Percentiles rank a stretch among this genome's conserved stretches.
Conservation (phyloP, 2,329 filamentous ascomycete species). For the Cordyceps pruinosa region DNA sequence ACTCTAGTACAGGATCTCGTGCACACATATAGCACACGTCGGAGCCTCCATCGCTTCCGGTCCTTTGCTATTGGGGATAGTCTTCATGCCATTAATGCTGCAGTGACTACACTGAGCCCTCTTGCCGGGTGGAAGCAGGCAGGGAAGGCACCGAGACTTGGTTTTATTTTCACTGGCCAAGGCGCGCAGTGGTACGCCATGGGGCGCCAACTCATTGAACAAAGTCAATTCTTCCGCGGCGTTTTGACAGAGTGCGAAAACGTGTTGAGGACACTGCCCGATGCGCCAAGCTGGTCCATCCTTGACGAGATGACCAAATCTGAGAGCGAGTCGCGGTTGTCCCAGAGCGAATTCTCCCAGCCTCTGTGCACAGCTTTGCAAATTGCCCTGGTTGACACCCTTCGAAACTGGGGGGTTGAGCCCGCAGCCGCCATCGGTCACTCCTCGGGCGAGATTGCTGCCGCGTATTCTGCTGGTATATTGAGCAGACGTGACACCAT, state of each 20-base stretch:
- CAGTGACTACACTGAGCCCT: slow-evolving; percentile 13
- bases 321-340: slow-evolving; percentile 9
- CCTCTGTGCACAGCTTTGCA: slow-evolving; percentile 26
- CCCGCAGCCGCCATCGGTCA: slow-evolving; percentile 37
- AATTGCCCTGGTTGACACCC: slow-evolving; percentile 21
- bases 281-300: slow-evolving; percentile 21
- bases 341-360: slow-evolving; percentile 23
- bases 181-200: slow-evolving; percentile 24
- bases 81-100: neutral
- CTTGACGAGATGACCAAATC: slow-evolving; percentile 17
- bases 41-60: slow-evolving; percentile 12
- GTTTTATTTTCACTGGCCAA: slow-evolving; percentile 25
- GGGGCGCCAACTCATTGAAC: slow-evolving; percentile 24
- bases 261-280: slow-evolving; percentile 15
- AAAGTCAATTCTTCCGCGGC: neutral
- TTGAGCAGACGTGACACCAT: slow-evolving; percentile 23
- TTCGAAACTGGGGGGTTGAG: slow-evolving; percentile 23
- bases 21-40: slow-evolving; percentile 11
- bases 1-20: slow-evolving; percentile 10
- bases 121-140: slow-evolving; percentile 14
- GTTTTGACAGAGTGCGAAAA: slow-evolving; percentile 18
- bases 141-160: neutral
- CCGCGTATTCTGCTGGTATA: slow-evolving; percentile 42
- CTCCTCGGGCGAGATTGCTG: slow-evolving; percentile 44
- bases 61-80: slow-evolving; percentile 6